phyloP scores from a whole-genome alignment of 176 grass and related monocot genomes.

The Musa beccarii region DNA sequence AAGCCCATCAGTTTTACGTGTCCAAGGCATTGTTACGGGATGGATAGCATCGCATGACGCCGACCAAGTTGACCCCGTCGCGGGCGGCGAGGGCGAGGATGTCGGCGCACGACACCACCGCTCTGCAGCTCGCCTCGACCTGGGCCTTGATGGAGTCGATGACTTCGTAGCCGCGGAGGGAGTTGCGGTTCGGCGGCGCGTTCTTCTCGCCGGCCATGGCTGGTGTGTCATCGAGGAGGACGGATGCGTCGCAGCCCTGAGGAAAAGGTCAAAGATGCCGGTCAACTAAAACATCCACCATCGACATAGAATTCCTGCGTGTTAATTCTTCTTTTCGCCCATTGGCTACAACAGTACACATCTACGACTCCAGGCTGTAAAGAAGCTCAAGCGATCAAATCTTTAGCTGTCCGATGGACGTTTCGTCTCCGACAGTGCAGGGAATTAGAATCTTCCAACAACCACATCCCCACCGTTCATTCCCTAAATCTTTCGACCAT shows the following conservation, averaged over 20 bases:
- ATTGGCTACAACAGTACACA: no score
- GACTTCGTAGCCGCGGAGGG: slow-evolving; percentile 4
- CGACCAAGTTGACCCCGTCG: slow-evolving; percentile 1
- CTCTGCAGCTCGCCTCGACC: neutral
- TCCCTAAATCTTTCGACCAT: no score
- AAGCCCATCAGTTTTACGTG: neutral
- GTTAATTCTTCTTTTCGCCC: no score
- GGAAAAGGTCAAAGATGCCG: neutral
- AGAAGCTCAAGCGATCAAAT: neutral
- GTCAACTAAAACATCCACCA: neutral
- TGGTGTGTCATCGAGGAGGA: slow-evolving; percentile 3
- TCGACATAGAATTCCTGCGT: no score
- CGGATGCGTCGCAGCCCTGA: slow-evolving; percentile 10
- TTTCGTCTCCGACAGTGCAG: no score
- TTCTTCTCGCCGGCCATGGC: slow-evolving; percentile 7
- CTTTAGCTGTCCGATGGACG: no score
- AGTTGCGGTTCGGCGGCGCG: slow-evolving; percentile 1
- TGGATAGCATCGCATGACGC: neutral
- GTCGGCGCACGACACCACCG: slow-evolving; percentile 5
- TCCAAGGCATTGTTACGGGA: neutral
- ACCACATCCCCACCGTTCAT: no score
- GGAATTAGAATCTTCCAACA: no score
- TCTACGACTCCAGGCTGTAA: neutral
- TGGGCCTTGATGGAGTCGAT: slow-evolving; percentile 7
- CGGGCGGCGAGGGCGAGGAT: slow-evolving; percentile 9